Conservation (phyloP, 805 yeast species). For the Yamadazyma kitorensis region DNA sequence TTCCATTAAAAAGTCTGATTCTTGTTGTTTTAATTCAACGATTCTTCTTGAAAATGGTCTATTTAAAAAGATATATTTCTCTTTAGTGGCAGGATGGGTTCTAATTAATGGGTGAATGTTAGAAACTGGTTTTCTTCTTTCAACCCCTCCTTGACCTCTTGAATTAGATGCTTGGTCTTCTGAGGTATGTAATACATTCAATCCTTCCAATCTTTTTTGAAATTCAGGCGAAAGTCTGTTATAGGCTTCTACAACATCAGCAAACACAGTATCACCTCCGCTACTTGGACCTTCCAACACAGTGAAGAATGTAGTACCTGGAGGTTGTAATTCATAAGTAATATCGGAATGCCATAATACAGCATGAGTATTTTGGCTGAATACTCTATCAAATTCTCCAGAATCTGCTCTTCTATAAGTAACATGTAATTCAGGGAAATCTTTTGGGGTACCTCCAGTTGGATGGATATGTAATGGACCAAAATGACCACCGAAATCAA, state of each 20-base stretch:
- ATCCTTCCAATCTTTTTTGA: conserved; percentile 54
- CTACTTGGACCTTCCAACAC: conserved; percentile 56
- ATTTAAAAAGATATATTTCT: conserved; percentile 57
- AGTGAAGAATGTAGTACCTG: conserved; percentile 65
- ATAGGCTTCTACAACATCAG: conserved; percentile 71
- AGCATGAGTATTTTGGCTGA: conserved; percentile 33
- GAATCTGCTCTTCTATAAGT: conserved; percentile 51
- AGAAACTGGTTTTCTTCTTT: conserved; percentile 65
- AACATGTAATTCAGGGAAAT: conserved; percentile 61
- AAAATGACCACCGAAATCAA: conserved; percentile 58
- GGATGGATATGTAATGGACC: conserved; percentile 76
- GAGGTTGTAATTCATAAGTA: conserved; percentile 70
- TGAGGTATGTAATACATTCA: conserved; percentile 69
- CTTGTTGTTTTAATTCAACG: conserved; percentile 70
- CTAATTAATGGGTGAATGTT: conserved; percentile 70
- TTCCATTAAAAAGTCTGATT: conserved; percentile 57
- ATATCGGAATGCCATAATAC: conserved; percentile 72
- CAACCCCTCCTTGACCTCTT: conserved; percentile 54
- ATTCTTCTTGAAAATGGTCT: conserved; percentile 63
- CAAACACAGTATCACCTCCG: conserved; percentile 80
- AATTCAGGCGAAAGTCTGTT: conserved; percentile 66
- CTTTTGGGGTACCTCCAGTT: conserved; percentile 67
- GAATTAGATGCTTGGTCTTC: conserved; percentile 66
- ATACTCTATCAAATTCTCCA: conserved; percentile 34
- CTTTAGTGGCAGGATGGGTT: conserved; percentile 67